These are phyloP conservation scores for Funneliformis caledonium DNA, from an alignment of 371 early-diverging fungal species.

Conservation along the genomic window DNA sequence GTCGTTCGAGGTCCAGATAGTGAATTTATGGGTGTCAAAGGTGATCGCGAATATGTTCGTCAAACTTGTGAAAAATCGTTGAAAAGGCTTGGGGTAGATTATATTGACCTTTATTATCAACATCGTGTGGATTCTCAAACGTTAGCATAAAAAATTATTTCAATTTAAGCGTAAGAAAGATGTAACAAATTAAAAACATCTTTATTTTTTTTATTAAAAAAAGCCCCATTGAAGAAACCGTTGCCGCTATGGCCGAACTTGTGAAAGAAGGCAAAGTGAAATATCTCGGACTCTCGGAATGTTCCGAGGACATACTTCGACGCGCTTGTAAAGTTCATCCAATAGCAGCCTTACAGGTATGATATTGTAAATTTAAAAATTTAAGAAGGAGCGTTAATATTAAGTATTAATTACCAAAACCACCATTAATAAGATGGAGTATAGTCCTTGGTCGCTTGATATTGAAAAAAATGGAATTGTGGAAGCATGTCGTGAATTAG, in stretches of 20 bases:
- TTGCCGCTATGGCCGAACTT: conserved; percentile 61
- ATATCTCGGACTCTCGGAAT: conserved; percentile 65
- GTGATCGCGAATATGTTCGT: conserved; percentile 58
- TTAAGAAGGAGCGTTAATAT: background rate
- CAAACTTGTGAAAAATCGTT: conserved; percentile 53
- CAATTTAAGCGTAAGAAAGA: too few species aligned
- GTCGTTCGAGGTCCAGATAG: conserved; percentile 29
- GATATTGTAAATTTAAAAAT: conserved; percentile 35
- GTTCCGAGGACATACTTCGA: conserved; percentile 55
- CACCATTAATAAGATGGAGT: background rate
- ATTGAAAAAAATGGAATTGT: conserved; percentile 59
- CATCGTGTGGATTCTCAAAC: conserved; percentile 58
- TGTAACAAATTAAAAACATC: too few species aligned
- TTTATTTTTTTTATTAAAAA: background rate
- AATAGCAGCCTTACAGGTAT: conserved; percentile 63
- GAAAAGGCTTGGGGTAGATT: conserved; percentile 53
- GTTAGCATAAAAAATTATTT: conserved; percentile 41
- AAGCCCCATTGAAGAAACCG: conserved; percentile 59
- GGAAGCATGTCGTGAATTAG: conserved; percentile 27
- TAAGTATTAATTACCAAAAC: too few species aligned
- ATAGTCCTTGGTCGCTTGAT: conserved; percentile 55
- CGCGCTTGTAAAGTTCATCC: conserved; percentile 69
- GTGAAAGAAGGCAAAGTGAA: conserved; percentile 65
- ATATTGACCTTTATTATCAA: conserved; percentile 64
- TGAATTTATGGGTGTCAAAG: conserved; percentile 44